phyloP scores from a whole-genome alignment of 306 rosid genomes.

The Prosopis cineraria region DNA sequence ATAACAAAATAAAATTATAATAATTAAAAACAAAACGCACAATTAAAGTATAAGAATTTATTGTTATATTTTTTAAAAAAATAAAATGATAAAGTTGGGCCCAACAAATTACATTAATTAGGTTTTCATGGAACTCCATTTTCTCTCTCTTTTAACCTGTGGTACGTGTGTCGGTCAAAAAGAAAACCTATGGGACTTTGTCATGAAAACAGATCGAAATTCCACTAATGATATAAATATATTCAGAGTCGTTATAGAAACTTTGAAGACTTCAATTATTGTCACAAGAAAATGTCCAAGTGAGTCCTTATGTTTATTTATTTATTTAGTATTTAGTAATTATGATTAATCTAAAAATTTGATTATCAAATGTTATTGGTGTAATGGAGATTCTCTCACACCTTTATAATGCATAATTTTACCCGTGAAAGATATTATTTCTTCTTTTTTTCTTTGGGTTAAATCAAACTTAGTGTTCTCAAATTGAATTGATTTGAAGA shows the following conservation, averaged over 20 bases:
- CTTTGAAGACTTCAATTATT: neutral
- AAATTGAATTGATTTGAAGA: too few species aligned
- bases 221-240: neutral
- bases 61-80: too few species aligned
- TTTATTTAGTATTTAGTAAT: neutral
- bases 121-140: neutral
- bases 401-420: neutral
- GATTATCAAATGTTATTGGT: neutral
- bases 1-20: too few species aligned
- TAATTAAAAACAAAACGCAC: too few species aligned
- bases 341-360: neutral
- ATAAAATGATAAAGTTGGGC: too few species aligned
- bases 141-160: neutral
- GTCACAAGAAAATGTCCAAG: neutral
- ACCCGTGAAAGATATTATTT: too few species aligned
- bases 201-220: neutral
- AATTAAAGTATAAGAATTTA: too few species aligned
- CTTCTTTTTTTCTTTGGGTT: too few species aligned
- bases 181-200: neutral
- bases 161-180: too few species aligned
- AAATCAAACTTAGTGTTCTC: too few species aligned
- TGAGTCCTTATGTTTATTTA: neutral
- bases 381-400: neutral
- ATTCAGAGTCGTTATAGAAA: neutral
- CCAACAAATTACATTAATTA: too few species aligned